Percentiles rank a stretch among this genome's conserved stretches.
Evolutionary conservation across 306 rosid genomes (phyloP).

Genomic region (Canavalia gladiata): DNA sequence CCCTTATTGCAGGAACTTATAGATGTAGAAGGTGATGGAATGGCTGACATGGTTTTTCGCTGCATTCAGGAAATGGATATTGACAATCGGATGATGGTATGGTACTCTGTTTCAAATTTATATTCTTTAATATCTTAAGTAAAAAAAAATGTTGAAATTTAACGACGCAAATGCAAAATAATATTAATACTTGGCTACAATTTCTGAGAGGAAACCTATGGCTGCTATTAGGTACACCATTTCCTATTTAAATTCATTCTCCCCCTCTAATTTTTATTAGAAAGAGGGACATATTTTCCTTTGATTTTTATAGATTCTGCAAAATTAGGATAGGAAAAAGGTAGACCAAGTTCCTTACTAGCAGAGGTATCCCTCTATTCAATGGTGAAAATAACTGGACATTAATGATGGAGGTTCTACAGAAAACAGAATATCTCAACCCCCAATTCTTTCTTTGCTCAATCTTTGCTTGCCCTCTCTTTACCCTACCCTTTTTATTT

Average conservation of each 20-base stretch:
- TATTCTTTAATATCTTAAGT: conserved; percentile 26
- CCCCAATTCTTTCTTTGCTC: conserved; percentile 9
- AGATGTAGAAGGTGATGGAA: conserved; percentile 99
- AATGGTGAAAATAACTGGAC: conserved; percentile 9
- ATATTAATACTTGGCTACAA: conserved; percentile 24
- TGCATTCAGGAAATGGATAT: conserved; percentile 99
- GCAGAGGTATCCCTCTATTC: neutral
- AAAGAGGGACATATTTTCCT: neutral
- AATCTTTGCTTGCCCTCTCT: conserved; percentile 9
- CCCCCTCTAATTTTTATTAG: conserved; percentile 7
- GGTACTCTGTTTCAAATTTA: conserved; percentile 39
- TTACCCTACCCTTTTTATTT: neutral
- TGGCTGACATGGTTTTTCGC: conserved; percentile 99
- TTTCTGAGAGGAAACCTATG: conserved; percentile 38
- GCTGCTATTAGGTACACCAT: conserved; percentile 9
- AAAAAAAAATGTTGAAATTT: conserved; percentile 14
- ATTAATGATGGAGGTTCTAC: conserved; percentile 6
- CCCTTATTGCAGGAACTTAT: conserved; percentile 81
- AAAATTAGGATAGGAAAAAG: conserved; percentile 19
- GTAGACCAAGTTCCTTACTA: neutral
- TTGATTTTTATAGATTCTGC: conserved; percentile 4
- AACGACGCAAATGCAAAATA: conserved; percentile 3
- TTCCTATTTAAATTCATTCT: conserved; percentile 25
- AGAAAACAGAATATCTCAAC: neutral
- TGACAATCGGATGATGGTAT: conserved; percentile 98